Evolutionary conservation across 2,329 filamentous ascomycete genomes (phyloP).

Genomic region (Cryphonectria naterciae): DNA sequence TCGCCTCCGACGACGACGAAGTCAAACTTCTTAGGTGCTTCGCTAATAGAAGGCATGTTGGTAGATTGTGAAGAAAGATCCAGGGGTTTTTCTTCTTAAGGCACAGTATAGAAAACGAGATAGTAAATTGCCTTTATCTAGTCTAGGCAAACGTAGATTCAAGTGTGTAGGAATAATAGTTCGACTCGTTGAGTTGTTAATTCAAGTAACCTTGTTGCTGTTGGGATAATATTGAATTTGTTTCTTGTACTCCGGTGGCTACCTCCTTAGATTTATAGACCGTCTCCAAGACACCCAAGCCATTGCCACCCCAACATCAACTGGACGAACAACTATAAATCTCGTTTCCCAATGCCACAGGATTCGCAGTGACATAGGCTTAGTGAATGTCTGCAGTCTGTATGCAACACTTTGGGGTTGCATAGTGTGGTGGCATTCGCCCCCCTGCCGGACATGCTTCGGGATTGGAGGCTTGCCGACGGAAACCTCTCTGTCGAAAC

Average conservation of each 20-base stretch:
- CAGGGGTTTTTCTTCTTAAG: neutral
- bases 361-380: neutral
- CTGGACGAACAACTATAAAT: neutral
- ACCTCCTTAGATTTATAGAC: neutral
- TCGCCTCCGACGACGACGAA: slow-evolving; percentile 45
- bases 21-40: slow-evolving; percentile 38
- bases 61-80: neutral
- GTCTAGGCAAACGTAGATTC: too few relatives aligned
- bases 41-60: slow-evolving; percentile 31
- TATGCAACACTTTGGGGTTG: neutral
- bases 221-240: neutral
- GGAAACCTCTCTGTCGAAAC: neutral
- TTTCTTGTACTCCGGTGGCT: neutral
- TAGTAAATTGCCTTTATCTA: neutral
- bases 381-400: neutral
- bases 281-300: neutral
- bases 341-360: neutral
- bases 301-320: neutral
- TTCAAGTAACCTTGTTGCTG: neutral
- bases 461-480: slow-evolving; percentile 1
- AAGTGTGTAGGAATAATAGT: too few relatives aligned
- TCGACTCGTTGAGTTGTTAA: too few relatives aligned
- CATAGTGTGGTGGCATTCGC: neutral
- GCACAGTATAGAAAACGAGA: neutral
- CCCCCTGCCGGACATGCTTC: neutral